Evolutionary conservation across 1,139 yeast genomes (phyloP), one percentile per base, ranked within the genome.

Genomic region (Zygosaccharomyces sapae): DNA sequence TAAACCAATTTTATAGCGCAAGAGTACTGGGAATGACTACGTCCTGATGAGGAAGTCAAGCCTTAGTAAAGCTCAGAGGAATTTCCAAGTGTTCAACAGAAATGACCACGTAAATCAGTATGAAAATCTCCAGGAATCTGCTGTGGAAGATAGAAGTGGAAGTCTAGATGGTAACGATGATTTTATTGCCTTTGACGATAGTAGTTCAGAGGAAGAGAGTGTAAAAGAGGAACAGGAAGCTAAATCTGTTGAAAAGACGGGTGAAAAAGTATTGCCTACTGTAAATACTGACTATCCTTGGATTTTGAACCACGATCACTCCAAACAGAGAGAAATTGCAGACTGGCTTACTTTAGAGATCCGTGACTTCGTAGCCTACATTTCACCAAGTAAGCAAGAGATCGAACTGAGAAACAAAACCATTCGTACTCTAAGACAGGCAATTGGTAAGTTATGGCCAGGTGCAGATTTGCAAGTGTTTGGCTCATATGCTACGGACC

Each of bases 401-500:
- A 86, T 87, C 50, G 68, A 72, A 38, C 71, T 77, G 6, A 79
- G 98, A 62, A 86, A 87, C 55, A 68, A 68, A 7, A 83, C 89
- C 1, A 83, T 92, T 13, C 68, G 73, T 37, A 74, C 78, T 39
- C 70, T 94, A 35, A 80, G 84, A 50, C 60, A 65, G 2, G 74
- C 79, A 9, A 85, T 90, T 7, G 67, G 67, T 29, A 62, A 69
- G 2, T 72, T 84, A 47, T 92, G 98, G 97, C 81, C 82, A 0
- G 87, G 81, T 52, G 83, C 95, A 2, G 85, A 83, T 48, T 78
- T 86, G 7, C 86, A 83, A 57, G 96, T 90, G 12, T 92, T 94
- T 71, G 99, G 99, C 0, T 89, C 97, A 0, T 87, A 81, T 65
- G 97, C 98, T 0, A 90, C 98, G 0, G 97, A 90, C 63, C 70